phyloP scores from a whole-genome alignment of 371 early-diverging fungal species.

The Mucor lusitanicus region DNA sequence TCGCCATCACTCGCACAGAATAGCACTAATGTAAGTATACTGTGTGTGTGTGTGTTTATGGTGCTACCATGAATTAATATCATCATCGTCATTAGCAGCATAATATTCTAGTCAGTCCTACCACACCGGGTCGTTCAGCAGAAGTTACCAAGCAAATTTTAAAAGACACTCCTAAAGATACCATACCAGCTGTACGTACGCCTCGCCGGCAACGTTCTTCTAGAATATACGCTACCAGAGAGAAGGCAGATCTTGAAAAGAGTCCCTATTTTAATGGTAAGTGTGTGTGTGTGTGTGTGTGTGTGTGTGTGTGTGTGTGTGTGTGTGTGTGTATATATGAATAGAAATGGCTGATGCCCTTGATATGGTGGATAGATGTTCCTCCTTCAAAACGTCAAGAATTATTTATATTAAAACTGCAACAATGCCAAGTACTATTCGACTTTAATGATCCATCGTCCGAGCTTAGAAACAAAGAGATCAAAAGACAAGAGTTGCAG shows the following conservation, averaged over 20 bases:
- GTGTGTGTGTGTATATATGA: not conserved
- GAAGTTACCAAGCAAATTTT: conserved; percentile 29
- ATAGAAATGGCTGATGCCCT: not conserved
- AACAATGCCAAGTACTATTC: conserved; percentile 88
- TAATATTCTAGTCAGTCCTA: conserved; percentile 3
- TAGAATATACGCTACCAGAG: conserved; percentile 72
- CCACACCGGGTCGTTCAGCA: conserved; percentile 19
- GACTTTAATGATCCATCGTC: conserved; percentile 90
- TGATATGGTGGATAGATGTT: conserved; percentile 62
- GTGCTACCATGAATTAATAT: conserved; percentile 3
- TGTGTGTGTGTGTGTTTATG: not conserved
- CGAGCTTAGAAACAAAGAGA: conserved; percentile 91
- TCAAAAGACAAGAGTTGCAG: conserved; percentile 85
- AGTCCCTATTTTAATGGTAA: conserved; percentile 79
- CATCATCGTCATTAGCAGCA: not conserved
- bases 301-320: conserved; percentile 1
- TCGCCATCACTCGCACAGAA: not conserved
- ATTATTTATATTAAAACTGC: conserved; percentile 84
- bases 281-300: not conserved
- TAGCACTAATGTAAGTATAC: conserved; percentile 9
- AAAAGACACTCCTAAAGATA: conserved; percentile 72
- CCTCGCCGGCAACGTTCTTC: conserved; percentile 89
- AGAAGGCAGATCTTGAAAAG: conserved; percentile 75
- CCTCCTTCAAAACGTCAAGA: conserved; percentile 72
- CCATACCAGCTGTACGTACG: conserved; percentile 76